These are phyloP conservation scores for Dioscorea cayenensis DNA, from an alignment of 116 monocot genomes.

Conservation along the genomic window DNA sequence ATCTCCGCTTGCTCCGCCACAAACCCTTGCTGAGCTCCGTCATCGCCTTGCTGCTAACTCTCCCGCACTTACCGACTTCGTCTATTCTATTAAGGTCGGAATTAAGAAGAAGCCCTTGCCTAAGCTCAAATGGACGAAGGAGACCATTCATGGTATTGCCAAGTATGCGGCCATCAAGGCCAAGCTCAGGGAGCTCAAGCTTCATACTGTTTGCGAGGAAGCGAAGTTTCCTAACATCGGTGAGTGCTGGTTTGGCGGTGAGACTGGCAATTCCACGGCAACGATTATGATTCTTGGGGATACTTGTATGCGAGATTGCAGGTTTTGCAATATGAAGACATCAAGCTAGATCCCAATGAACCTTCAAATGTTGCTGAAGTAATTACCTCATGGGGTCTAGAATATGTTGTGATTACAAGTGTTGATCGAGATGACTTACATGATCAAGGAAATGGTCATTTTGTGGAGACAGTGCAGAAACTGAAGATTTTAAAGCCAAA, in stretches of 20 bases:
- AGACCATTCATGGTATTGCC: slow-evolving; percentile 63
- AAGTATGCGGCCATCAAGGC: slow-evolving; percentile 90
- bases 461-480: slow-evolving; percentile 71
- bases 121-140: slow-evolving; percentile 97
- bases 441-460: slow-evolving; percentile 94
- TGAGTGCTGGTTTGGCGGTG: slow-evolving; percentile 95
- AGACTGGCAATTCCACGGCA: slow-evolving; percentile 84
- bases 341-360: slow-evolving; percentile 89
- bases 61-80: slow-evolving; percentile 58
- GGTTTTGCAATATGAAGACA: slow-evolving; percentile 96
- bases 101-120: slow-evolving; percentile 81
- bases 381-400: slow-evolving; percentile 89
- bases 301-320: slow-evolving; percentile 80
- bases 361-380: slow-evolving; percentile 84
- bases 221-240: slow-evolving; percentile 86
- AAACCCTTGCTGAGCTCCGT: slow-evolving; percentile 64
- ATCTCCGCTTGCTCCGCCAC: slow-evolving; percentile 16
- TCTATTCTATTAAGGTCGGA: slow-evolving; percentile 82
- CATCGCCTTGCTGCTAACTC: slow-evolving; percentile 55
- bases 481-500: slow-evolving; percentile 74
- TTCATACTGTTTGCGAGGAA: slow-evolving; percentile 94
- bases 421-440: slow-evolving; percentile 89
- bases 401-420: slow-evolving; percentile 92
- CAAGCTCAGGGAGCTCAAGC: slow-evolving; percentile 83
- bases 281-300: slow-evolving; percentile 99